Conservation (phyloP, 208 protist genomes). For the Phytomonas francai region DNA sequence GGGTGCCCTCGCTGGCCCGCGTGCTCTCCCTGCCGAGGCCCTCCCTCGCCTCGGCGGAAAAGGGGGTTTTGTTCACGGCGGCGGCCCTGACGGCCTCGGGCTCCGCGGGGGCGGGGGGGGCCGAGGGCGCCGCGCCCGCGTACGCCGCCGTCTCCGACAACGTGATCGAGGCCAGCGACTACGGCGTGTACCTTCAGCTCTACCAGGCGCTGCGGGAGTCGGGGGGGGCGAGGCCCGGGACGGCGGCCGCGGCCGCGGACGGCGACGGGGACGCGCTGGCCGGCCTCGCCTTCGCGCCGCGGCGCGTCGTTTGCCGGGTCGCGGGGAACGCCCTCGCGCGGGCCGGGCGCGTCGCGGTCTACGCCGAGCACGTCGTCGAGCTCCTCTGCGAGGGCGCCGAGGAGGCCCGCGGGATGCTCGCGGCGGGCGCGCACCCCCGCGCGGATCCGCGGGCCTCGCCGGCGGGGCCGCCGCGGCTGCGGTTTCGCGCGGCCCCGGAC, state of each 20-base stretch:
- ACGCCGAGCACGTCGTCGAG: constrained; percentile 63
- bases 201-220: constrained; percentile 24
- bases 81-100: too few species aligned
- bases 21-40: background rate
- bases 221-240: background rate
- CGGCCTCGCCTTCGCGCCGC: background rate
- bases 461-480: constrained; percentile 24
- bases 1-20: background rate
- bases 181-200: constrained; percentile 37
- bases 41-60: too few species aligned
- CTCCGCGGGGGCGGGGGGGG: too few species aligned
- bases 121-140: too few species aligned
- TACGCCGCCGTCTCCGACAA: constrained; percentile 30
- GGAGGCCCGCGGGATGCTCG: too few species aligned
- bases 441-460: constrained; percentile 2
- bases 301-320: constrained; percentile 31
- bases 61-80: too few species aligned
- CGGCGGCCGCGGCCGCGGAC: background rate
- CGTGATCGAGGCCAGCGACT: constrained; percentile 24
- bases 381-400: constrained; percentile 28
- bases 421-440: too few species aligned
- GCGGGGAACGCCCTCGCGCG: constrained; percentile 55
- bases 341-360: constrained; percentile 39
- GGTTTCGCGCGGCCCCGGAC: constrained; percentile 17
- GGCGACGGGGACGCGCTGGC: background rate